Conservation (phyloP, 768 basidiomycete species). For the Leccinum rimulosum region DNA sequence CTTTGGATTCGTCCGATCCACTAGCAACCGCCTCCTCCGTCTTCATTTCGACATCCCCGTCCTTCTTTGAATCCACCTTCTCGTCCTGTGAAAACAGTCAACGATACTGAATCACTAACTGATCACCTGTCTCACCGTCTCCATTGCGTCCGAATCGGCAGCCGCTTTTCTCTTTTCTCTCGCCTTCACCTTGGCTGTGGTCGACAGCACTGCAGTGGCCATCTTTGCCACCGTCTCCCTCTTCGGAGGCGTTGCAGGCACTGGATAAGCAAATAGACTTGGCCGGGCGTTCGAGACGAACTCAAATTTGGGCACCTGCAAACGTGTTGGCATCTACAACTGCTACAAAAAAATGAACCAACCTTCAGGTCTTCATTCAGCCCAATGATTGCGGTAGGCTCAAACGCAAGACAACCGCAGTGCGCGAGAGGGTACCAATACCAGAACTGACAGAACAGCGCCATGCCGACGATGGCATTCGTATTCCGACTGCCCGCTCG, state of each 20-base stretch:
- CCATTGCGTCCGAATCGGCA: slow-evolving; percentile 78
- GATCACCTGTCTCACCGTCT: slow-evolving; percentile 53
- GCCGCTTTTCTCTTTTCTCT: slow-evolving; percentile 91
- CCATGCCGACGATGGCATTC: slow-evolving; percentile 96
- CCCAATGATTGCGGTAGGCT: slow-evolving; percentile 94
- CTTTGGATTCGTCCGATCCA: slow-evolving; percentile 53
- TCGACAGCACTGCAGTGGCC: slow-evolving; percentile 92
- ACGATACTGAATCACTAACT: background rate
- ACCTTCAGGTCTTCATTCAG: slow-evolving; percentile 85
- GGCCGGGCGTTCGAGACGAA: slow-evolving; percentile 88
- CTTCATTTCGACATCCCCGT: slow-evolving; percentile 79
- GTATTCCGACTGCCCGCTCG: slow-evolving; percentile 92
- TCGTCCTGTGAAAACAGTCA: slow-evolving; percentile 46
- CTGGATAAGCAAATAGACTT: slow-evolving; percentile 90
- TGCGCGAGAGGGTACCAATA: slow-evolving; percentile 99
- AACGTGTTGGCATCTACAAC: slow-evolving; percentile 3
- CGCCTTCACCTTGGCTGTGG: slow-evolving; percentile 95
- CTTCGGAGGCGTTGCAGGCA: slow-evolving; percentile 81
- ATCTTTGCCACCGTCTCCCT: slow-evolving; percentile 92
- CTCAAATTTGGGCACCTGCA: slow-evolving; percentile 91
- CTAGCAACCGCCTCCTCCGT: slow-evolving; percentile 57
- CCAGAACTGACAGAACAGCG: slow-evolving; percentile 98
- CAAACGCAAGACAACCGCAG: slow-evolving; percentile 88
- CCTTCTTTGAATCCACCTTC: slow-evolving; percentile 51
- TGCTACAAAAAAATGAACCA: slow-evolving; percentile 13